These are phyloP conservation scores for Anthracocystis walkeri DNA, from an alignment of 1,284 basidiomycete species.

Conservation along the genomic window DNA sequence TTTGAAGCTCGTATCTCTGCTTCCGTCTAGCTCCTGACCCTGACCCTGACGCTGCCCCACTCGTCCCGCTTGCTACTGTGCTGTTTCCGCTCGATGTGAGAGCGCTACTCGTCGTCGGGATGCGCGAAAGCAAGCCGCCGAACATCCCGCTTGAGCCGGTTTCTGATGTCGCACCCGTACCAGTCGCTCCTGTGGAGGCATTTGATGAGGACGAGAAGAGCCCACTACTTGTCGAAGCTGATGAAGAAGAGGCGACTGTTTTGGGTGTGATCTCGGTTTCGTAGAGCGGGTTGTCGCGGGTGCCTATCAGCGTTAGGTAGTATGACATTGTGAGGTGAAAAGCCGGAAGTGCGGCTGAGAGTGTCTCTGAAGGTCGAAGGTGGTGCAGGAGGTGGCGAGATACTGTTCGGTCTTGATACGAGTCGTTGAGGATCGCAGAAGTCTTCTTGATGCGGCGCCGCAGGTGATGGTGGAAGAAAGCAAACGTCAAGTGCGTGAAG, in stretches of 20 bases:
- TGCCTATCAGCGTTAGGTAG: slow-evolving; percentile 66
- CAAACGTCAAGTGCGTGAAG: not conserved
- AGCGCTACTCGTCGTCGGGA: slow-evolving; percentile 18
- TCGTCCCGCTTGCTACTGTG: not conserved
- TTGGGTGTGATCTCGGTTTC: slow-evolving; percentile 63
- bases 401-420: not conserved
- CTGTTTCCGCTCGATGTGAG: slow-evolving; percentile 1
- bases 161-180: not conserved
- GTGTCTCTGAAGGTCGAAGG: not conserved
- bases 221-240: slow-evolving; percentile 10
- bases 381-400: not conserved
- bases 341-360: not conserved
- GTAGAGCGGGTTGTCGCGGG: slow-evolving; percentile 67
- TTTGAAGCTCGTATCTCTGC: slow-evolving; percentile 62
- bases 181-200: not conserved
- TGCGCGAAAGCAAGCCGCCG: slow-evolving; percentile 33
- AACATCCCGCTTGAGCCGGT: slow-evolving; percentile 25
- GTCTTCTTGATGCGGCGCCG: not conserved
- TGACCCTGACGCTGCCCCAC: not conserved
- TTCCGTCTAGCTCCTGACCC: slow-evolving; percentile 14
- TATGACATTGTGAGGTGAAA: slow-evolving; percentile 45
- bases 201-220: not conserved
- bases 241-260: slow-evolving; percentile 25
- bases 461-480: slow-evolving; percentile 4
- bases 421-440: not conserved